Evolutionary conservation across 192 early-diverging fungal genomes (phyloP), one percentile per base, ranked within the genome.

Genomic region (Coemansia sp.): DNA sequence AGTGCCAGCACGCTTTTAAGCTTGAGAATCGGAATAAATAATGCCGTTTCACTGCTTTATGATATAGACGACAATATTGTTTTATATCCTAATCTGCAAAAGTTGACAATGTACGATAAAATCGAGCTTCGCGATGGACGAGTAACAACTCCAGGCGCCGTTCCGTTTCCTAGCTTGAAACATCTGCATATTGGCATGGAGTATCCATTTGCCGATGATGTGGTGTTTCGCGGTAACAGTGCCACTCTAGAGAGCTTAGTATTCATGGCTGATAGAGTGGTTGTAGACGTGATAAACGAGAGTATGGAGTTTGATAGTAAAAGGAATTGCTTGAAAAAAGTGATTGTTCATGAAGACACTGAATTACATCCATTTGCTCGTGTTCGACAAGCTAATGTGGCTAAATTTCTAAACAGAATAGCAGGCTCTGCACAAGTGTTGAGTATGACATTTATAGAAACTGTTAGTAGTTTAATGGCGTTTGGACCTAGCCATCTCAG

Each of bases 181-280:
- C 11, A 19, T 8, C 17, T 65, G 13, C 15, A 19, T 6, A 15
- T 46, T 4, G 13, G 20, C 7, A 34, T 34, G 29, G 20, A 20
- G 10, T 65, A 65, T 32, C 64, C 64, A 46, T 65, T 65, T 22
- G 29, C 41, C 12, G 46, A 65, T 53, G 64, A 65, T 51, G 48
- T 51, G 31, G 12, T 65, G 29, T 65, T 65, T n/a, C 64, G 64
- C 6, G 64, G 64, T 3, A 65, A 65, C 31, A 51, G 45, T 20
- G 44, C 11, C 1, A 65, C 64, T n/a, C 31, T 65, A n/a, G 64
- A 65, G 46, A 11, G 38, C 20, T 19, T 65, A 15, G 2, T 13
- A 10, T 27, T 55, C 4, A 8, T 4, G 5, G 11, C 20, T 8
- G 51, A 55, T 29, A 29, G 6, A 12, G 10, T 5, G 1, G 29